Evolutionary conservation across 805 yeast species (phyloP).

Genomic region (Metschnikowia kofuensis): DNA sequence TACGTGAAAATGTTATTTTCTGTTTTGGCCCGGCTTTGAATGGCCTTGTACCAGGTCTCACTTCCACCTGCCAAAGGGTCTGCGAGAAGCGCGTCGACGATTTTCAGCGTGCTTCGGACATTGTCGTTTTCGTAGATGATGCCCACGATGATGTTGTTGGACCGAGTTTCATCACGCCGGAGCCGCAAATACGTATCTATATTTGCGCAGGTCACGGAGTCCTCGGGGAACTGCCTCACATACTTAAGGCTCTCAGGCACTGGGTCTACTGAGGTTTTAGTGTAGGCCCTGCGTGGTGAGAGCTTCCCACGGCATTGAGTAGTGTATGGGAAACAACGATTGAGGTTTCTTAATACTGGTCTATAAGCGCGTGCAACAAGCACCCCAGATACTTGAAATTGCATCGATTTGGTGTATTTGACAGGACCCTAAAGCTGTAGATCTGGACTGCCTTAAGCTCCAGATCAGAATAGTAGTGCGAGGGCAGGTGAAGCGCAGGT

Average conservation of each 20-base stretch:
- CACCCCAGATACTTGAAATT: too few species aligned
- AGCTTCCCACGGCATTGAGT: too few species aligned
- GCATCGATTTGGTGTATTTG: too few species aligned
- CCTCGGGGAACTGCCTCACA: constrained; percentile 21
- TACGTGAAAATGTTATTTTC: constrained; percentile 23
- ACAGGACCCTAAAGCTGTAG: too few species aligned
- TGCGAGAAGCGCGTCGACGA: constrained; percentile 36
- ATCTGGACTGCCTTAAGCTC: too few species aligned
- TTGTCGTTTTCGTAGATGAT: constrained; percentile 29
- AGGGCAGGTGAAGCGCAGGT: too few species aligned
- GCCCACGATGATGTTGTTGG: constrained; percentile 29
- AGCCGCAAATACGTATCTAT: constrained; percentile 16
- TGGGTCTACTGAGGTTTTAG: too few species aligned
- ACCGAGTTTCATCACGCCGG: constrained; percentile 3
- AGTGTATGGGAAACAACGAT: too few species aligned
- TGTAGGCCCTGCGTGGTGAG: too few species aligned
- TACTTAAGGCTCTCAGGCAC: constrained; percentile 15
- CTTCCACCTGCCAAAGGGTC: constrained; percentile 39
- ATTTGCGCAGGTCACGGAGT: constrained; percentile 18
- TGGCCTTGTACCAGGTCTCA: constrained; percentile 28
- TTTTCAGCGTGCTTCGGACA: constrained; percentile 21
- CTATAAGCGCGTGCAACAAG: too few species aligned
- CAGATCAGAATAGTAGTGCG: too few species aligned
- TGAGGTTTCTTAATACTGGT: too few species aligned
- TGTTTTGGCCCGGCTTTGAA: constrained; percentile 21